Evolutionary conservation across 495 filamentous ascomycete species (phyloP).

Genomic region (Aspergillus panamensis): DNA sequence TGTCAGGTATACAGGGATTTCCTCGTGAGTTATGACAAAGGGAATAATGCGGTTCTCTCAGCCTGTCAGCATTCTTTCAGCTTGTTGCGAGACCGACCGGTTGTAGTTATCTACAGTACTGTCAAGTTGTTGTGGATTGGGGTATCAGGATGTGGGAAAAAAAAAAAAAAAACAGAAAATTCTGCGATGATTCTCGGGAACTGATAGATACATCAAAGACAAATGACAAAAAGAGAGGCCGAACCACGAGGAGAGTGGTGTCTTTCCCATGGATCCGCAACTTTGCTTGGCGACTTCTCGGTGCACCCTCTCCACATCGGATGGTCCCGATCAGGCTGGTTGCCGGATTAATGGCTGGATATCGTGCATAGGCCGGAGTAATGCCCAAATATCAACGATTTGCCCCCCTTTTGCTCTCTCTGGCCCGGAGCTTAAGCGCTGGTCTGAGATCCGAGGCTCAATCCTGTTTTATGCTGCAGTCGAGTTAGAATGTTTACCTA

Average conservation of each 20-base stretch:
- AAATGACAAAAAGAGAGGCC: not conserved
- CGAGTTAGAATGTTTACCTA: too few relatives aligned
- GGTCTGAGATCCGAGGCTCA: conserved; percentile 11
- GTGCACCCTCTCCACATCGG: conserved; percentile 1
- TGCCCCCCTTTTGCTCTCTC: not conserved
- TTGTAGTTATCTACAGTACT: too few relatives aligned
- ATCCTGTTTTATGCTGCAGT: conserved; percentile 4
- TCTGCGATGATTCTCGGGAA: not conserved
- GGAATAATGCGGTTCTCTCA: too few relatives aligned
- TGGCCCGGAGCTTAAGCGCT: not conserved
- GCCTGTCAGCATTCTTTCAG: too few relatives aligned
- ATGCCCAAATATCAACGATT: conserved; percentile 2
- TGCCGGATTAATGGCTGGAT: conserved; percentile 8
- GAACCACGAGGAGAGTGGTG: conserved; percentile 2
- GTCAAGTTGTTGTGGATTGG: too few relatives aligned
- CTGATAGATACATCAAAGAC: not conserved
- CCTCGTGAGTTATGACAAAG: too few relatives aligned
- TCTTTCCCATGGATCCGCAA: not conserved
- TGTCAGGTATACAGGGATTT: not conserved
- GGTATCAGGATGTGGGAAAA: too few relatives aligned
- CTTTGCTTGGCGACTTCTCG: not conserved
- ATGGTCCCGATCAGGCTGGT: conserved; percentile 5
- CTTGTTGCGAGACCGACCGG: too few relatives aligned
- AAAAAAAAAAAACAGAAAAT: not conserved
- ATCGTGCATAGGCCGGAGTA: conserved; percentile 11